phyloP scores from a whole-genome alignment of 495 filamentous ascomycete genomes.

The Rhypophila decipiens region DNA sequence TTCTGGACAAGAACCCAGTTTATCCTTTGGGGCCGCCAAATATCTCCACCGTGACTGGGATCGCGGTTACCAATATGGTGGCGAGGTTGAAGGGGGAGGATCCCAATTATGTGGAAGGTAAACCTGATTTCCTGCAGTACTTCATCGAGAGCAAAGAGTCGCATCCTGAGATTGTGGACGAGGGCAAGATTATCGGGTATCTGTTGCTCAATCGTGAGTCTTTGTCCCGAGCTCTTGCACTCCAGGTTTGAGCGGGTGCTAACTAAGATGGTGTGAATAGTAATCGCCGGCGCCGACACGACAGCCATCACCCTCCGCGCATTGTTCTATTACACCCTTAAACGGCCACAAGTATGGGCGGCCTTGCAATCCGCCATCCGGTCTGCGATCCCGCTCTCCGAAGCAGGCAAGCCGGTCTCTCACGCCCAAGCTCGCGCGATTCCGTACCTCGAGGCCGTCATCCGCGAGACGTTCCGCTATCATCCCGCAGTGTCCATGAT shows the following conservation, averaged over 20 bases:
- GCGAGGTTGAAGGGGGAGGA: slow-evolving; percentile 19
- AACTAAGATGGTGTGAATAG: slow-evolving; percentile 2
- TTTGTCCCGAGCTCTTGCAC: not conserved
- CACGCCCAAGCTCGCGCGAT: slow-evolving; percentile 24
- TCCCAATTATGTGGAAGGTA: slow-evolving; percentile 8
- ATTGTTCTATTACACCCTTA: slow-evolving; percentile 29
- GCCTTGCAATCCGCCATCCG: slow-evolving; percentile 21
- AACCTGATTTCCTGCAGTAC: slow-evolving; percentile 22
- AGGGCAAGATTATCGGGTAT: slow-evolving; percentile 18
- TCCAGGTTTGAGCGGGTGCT: not conserved
- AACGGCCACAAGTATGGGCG: slow-evolving; percentile 19
- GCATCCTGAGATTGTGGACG: slow-evolving; percentile 22
- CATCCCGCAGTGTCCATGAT: slow-evolving; percentile 49
- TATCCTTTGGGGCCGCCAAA: slow-evolving; percentile 14
- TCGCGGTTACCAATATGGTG: slow-evolving; percentile 15
- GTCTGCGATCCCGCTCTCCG: not conserved
- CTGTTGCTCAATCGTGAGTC: slow-evolving; percentile 25
- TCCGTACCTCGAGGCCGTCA: slow-evolving; percentile 53
- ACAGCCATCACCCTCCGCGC: slow-evolving; percentile 34
- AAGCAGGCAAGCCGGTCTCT: slow-evolving; percentile 9
- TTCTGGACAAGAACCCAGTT: slow-evolving; percentile 26
- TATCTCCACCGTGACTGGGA: slow-evolving; percentile 15
- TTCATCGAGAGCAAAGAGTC: slow-evolving; percentile 23
- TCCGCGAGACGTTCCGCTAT: slow-evolving; percentile 54
- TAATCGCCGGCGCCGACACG: slow-evolving; percentile 40